Conservation (phyloP, 208 protist species). For the Leishmania tarentolae region DNA sequence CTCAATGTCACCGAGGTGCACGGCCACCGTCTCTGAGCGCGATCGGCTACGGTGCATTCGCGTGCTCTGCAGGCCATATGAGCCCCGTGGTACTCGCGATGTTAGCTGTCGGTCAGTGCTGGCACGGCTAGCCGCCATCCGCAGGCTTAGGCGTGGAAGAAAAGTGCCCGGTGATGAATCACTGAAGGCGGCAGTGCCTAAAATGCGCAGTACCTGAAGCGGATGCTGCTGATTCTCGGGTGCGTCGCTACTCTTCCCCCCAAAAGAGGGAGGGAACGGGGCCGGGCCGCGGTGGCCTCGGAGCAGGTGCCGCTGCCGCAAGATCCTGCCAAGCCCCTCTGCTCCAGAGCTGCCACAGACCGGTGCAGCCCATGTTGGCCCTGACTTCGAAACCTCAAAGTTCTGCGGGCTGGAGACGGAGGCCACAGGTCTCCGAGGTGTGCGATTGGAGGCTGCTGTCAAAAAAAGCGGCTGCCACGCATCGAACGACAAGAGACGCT, state of each 20-base stretch:
- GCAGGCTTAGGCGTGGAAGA: slow-evolving; percentile 28
- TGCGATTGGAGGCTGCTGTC: not conserved
- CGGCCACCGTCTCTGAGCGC: slow-evolving; percentile 19
- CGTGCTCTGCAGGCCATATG: slow-evolving; percentile 1
- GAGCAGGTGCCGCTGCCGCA: not conserved
- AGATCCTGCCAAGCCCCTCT: not conserved
- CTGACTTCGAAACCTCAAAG: not conserved
- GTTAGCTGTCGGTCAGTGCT: not conserved
- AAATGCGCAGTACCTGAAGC: slow-evolving; percentile 29
- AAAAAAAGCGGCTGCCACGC: slow-evolving; percentile 20
- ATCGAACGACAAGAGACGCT: not conserved
- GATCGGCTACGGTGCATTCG: slow-evolving; percentile 2
- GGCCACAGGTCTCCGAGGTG: not conserved
- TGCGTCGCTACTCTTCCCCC: not conserved
- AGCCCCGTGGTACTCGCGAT: not conserved
- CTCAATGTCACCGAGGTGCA: slow-evolving; percentile 44
- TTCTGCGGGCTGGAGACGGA: not conserved
- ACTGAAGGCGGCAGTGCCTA: slow-evolving; percentile 34
- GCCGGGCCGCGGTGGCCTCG: not conserved
- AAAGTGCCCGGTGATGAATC: slow-evolving; percentile 35
- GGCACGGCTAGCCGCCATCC: slow-evolving; percentile 5
- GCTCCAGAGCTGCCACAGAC: not conserved
- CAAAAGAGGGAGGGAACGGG: not conserved
- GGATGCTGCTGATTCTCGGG: slow-evolving; percentile 14
- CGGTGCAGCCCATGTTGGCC: not conserved